Evolutionary conservation across 306 rosid genomes (phyloP), one percentile per base, ranked within the genome.

Genomic region (Trichosanthes truncata): DNA sequence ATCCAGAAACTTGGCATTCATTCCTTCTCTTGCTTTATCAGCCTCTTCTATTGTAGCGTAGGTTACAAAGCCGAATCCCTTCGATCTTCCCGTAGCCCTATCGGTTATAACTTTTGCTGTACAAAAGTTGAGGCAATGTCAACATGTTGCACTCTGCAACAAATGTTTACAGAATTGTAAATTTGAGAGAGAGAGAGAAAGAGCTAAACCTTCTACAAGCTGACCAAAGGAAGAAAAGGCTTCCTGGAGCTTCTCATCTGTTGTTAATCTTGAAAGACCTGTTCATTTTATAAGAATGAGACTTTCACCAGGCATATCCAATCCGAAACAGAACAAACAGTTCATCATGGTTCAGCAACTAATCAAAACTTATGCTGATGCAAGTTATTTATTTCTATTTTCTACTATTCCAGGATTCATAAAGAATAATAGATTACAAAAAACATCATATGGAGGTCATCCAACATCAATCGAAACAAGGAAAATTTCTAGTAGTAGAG

Each of bases 1-100:
- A 83, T 95, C 98, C 83, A 95, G 83, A 85, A 89, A 89, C 84
- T 92, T 95, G n/a, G 97, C 97, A 78, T 95, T 89, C 93, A 91
- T 91, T 83, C 83, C 97, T 76, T 89, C 89, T 78, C 85, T 86
- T 1, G 97, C 98, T 83, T 87, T 92, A 84, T 89, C 97, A 25
- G 98, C 98, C 76, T 92, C 98, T 76, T 95, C 98, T 60, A 91
- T 77, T 35, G 83, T 35, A 14, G 82, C 4, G 17, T 91, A 94
- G 7, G 92, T 80, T 31, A 94, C 90, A 82, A 94, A 94, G 41
- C 77, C 98, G 43, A 87, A 92, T 45, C 98, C 98, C 87, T 94
- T 94, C 0, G 98, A 92, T 86, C 97, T 86, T 81, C 97, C 97
- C 1, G 97, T 82, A 57, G 38, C 89, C 85, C 97, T 87, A 80